Evolutionary conservation across 2,329 filamentous ascomycete genomes (phyloP), one percentile per base, ranked within the genome.

Genomic region (Aspergillus luchuensis): DNA sequence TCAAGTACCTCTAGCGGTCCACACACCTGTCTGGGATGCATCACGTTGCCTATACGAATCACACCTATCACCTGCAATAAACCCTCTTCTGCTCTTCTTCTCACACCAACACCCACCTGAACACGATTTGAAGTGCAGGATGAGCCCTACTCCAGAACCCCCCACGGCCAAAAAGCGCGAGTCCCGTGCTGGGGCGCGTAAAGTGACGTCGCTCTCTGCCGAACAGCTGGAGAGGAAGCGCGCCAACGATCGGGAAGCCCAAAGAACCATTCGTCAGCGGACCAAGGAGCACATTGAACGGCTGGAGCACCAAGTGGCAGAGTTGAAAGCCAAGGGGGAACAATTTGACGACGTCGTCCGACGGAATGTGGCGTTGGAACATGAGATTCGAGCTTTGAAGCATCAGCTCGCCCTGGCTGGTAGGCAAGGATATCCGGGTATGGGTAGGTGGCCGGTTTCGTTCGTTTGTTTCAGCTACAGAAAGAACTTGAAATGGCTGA

Each of bases 221-320:
- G 84, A 84, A 60, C 84, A 86, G 67, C 75, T 87, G 52, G 84
- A 86, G 67, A 77, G 84, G 54, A 87, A 87, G 71, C 78, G 84
- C 61, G 84, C 84, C 63, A 86, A 86, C 71, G 84, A 87, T 70
- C 79, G 84, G 63, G 84, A 87, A 72, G 84, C 84, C 57, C 84
- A 87, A 69, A 79, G 84, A 65, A 84, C 83, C 52, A 87, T 86
- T 65, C 81, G 84, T 30, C 82, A 85, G 68, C 75, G 84, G 62
- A 86, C 83, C 45, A 86, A 84, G 65, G 83, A 85, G 64, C 84
- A 85, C 69, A 86, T 86, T 62, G 84, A 86, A 63, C 76, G 75
- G 28, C 78, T 87, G n/a, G 83, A 87, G 66, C 75, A 78, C 52
- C 81, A 82, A 59, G 80, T 86, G 50, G 79, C 78, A 47, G 83